These are phyloP conservation scores for Aspergillus alliaceus DNA, from an alignment of 2,329 filamentous ascomycete genomes.

Conservation along the genomic window DNA sequence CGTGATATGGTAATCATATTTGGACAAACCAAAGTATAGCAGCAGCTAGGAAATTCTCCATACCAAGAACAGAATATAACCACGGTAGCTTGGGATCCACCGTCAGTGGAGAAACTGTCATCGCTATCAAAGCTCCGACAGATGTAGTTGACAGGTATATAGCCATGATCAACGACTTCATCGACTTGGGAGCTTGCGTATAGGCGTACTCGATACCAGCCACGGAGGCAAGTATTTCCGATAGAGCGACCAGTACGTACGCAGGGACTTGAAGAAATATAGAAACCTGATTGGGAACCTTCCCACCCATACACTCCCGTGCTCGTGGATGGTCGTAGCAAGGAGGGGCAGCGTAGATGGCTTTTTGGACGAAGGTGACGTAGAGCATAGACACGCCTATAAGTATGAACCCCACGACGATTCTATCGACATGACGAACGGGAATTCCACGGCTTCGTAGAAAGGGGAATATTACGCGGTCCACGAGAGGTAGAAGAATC, in stretches of 20 bases:
- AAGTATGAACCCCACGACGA: neutral
- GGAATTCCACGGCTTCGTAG: neutral
- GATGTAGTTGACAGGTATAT: neutral
- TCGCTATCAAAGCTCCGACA: neutral
- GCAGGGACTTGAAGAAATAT: neutral
- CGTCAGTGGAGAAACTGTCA: neutral
- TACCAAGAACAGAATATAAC: neutral
- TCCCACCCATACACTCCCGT: neutral
- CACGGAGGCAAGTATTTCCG: neutral
- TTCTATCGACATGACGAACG: neutral
- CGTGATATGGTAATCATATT: no score
- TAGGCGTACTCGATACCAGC: neutral
- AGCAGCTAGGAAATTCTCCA: neutral
- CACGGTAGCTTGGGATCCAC: neutral
- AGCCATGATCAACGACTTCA: neutral
- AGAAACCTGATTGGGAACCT: neutral
- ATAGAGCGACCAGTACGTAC: neutral
- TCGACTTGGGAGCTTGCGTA: neutral
- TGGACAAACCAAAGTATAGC: neutral
- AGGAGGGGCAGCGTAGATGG: neutral
- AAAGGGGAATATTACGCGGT: neutral
- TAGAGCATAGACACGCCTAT: neutral
- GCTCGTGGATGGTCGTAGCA: neutral
- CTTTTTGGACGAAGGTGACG: neutral
- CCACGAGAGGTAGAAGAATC: neutral